A percentile compares a stretch with the other conserved stretches of the same genome.
Evolutionary conservation across 2,329 filamentous ascomycete genomes (phyloP).

Genomic region (Periconia sp.): DNA sequence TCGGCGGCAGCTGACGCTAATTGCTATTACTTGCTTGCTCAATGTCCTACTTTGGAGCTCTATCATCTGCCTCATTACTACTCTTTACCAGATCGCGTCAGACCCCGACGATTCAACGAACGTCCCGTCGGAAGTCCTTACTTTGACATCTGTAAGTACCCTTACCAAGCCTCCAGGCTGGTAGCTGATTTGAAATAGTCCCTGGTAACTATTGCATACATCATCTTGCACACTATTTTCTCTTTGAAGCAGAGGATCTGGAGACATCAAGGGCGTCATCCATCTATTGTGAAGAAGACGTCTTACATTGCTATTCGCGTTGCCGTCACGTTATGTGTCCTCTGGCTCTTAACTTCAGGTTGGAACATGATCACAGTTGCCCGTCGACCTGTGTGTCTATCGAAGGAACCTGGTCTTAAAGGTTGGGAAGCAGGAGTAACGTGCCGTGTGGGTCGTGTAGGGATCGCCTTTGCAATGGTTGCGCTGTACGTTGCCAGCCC

Average conservation of each 20-base stretch:
- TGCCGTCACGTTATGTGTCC: conserved; percentile 35
- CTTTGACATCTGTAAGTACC: conserved; percentile 36
- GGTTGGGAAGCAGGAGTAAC: conserved; percentile 42
- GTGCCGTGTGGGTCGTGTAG: conserved; percentile 36
- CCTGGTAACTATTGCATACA: conserved; percentile 40
- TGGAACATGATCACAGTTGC: conserved; percentile 49
- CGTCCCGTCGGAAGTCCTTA: conserved; percentile 39
- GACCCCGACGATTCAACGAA: conserved; percentile 35
- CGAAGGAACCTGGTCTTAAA: conserved; percentile 21
- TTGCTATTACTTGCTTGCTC: conserved; percentile 41
- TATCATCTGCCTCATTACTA: conserved; percentile 28
- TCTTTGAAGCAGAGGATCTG: conserved; percentile 39
- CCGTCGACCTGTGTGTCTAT: conserved; percentile 41
- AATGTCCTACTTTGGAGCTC: conserved; percentile 45
- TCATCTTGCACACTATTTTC: conserved; percentile 42
- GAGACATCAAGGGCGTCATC: conserved; percentile 29
- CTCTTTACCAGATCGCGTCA: conserved; percentile 37
- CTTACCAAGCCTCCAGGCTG: no score
- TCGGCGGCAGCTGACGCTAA: conserved; percentile 38
- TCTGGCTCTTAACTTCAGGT: conserved; percentile 46
- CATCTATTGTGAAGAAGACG: conserved; percentile 32
- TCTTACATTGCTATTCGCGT: conserved; percentile 42
- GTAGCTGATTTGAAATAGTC: conserved; percentile 31
- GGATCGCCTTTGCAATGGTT: conserved; percentile 39
- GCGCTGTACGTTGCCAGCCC: conserved; percentile 34